Evolutionary conservation across 2,329 filamentous ascomycete species (phyloP).

Genomic region (Alternaria angustiovoidea): DNA sequence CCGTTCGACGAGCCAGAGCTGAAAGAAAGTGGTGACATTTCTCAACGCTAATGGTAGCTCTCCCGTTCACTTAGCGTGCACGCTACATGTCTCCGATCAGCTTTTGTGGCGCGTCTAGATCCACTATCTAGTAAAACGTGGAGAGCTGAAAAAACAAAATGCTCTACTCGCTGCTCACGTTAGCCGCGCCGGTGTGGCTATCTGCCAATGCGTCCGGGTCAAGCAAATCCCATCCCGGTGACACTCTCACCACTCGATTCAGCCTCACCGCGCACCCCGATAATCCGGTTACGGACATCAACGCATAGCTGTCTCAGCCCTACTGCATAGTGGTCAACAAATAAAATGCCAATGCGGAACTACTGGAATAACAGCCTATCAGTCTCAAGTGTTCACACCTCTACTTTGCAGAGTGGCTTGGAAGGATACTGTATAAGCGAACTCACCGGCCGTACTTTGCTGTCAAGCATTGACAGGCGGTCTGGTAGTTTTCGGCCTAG

Average conservation of each 20-base stretch:
- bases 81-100: conserved; percentile 1
- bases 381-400: background rate
- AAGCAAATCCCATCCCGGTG: background rate
- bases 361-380: background rate
- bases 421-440: background rate
- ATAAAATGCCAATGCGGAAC: background rate
- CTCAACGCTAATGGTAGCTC: background rate
- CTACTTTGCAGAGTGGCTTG: background rate
- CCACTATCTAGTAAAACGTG: conserved; percentile 2
- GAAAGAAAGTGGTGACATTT: conserved; percentile 1
- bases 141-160: conserved; percentile 7
- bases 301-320: background rate
- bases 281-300: background rate
- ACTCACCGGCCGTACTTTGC: background rate
- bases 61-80: background rate
- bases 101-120: conserved; percentile 1
- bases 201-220: background rate
- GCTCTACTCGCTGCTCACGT: too few relatives aligned
- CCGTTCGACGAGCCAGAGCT: background rate
- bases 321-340: background rate
- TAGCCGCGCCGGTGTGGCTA: background rate
- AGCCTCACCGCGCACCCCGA: background rate
- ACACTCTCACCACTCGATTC: background rate
- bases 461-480: background rate
- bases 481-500: background rate